phyloP scores from a whole-genome alignment of 495 filamentous ascomycete species.

The Podospora bellae-mahoneyi region DNA sequence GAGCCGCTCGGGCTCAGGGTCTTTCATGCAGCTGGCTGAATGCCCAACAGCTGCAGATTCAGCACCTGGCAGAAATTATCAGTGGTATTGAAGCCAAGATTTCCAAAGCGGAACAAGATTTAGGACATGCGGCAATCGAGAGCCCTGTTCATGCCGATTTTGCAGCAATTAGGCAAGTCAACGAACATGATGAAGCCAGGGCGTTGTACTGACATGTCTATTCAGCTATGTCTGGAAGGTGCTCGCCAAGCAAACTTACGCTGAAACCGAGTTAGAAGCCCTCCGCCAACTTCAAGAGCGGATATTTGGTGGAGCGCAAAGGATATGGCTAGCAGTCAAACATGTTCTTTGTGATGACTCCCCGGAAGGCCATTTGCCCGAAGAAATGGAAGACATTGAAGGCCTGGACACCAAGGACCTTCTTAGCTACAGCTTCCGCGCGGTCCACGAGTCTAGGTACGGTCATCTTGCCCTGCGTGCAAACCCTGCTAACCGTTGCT shows the following conservation, averaged over 20 bases:
- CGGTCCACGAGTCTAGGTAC: conserved; percentile 71
- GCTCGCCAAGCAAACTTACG: conserved; percentile 31
- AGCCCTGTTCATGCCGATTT: conserved; percentile 69
- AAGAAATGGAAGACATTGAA: conserved; percentile 64
- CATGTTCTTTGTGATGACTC: conserved; percentile 83
- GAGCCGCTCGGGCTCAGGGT: conserved; percentile 62
- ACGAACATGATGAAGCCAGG: background rate
- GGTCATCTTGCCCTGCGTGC: background rate
- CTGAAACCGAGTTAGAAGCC: conserved; percentile 35
- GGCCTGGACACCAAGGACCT: conserved; percentile 77
- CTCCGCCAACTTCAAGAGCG: conserved; percentile 49
- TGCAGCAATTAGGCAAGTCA: conserved; percentile 51
- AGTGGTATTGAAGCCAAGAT: conserved; percentile 56
- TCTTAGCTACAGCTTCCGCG: conserved; percentile 89
- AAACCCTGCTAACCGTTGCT: background rate
- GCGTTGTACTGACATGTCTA: background rate
- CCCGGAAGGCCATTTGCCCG: conserved; percentile 80
- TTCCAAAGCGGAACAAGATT: conserved; percentile 50
- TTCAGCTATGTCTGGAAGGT: conserved; percentile 38
- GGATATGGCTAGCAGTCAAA: conserved; percentile 71
- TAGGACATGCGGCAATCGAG: conserved; percentile 58
- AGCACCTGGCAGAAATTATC: conserved; percentile 47
- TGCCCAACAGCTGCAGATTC: conserved; percentile 41
- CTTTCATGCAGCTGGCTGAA: conserved; percentile 45
- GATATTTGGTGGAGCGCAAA: conserved; percentile 54